Conservation (phyloP, 1,284 basidiomycete genomes). For the Pascua sp. region DNA sequence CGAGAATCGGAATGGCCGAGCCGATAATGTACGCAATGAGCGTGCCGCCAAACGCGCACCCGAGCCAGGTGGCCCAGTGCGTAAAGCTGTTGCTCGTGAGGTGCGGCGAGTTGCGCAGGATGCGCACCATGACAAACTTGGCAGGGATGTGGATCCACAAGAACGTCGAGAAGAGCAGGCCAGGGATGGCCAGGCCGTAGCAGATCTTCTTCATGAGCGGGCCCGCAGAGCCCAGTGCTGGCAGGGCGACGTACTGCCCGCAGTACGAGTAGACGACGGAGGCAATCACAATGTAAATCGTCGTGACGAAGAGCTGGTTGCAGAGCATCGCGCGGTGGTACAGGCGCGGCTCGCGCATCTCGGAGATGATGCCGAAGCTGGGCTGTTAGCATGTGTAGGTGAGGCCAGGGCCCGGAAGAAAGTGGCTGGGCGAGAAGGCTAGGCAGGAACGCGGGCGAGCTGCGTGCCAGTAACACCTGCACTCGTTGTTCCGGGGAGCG, state of each 20-base stretch:
- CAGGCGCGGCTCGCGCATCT: conserved; percentile 34
- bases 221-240: conserved; percentile 46
- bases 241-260: conserved; percentile 44
- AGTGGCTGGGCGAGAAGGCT: too few relatives aligned
- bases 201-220: conserved; percentile 44
- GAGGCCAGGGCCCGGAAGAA: too few relatives aligned
- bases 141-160: conserved; percentile 31
- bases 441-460: too few relatives aligned
- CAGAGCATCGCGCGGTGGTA: conserved; percentile 31
- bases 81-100: conserved; percentile 23
- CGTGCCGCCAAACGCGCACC: conserved; percentile 18
- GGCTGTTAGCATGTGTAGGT: too few relatives aligned
- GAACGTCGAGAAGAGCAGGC: conserved; percentile 28
- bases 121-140: conserved; percentile 36
- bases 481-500: too few relatives aligned
- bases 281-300: conserved; percentile 37
- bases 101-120: conserved; percentile 33
- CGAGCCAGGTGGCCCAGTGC: conserved; percentile 37
- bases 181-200: conserved; percentile 48
- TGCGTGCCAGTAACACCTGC: too few relatives aligned
- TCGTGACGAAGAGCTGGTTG: conserved; percentile 36
- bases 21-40: conserved; percentile 36
- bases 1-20: conserved; percentile 31
- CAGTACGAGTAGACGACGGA: conserved; percentile 32
- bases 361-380: conserved; percentile 22